These are phyloP conservation scores for Macrocybe gigantea DNA, from an alignment of 768 basidiomycete species.

Conservation along the genomic window DNA sequence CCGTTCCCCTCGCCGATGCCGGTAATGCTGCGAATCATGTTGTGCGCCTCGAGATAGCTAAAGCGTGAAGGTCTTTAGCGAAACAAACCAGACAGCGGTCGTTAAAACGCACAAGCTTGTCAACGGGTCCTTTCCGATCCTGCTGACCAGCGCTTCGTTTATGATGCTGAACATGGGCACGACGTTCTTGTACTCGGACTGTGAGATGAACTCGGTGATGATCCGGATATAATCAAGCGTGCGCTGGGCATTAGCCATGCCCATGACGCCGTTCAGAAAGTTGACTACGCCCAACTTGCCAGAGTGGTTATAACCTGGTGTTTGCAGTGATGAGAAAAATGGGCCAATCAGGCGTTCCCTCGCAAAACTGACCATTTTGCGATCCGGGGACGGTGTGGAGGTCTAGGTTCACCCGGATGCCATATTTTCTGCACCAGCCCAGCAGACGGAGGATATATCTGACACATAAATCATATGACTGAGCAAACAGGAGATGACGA, in stretches of 20 bases:
- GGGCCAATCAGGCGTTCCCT: neutral
- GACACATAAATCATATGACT: neutral
- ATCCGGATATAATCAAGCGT: slow-evolving; percentile 75
- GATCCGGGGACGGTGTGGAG: slow-evolving; percentile 76
- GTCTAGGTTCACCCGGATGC: slow-evolving; percentile 74
- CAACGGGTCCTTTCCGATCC: slow-evolving; percentile 52
- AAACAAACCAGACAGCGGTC: slow-evolving; percentile 15
- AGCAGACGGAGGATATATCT: slow-evolving; percentile 75
- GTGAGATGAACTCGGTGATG: slow-evolving; percentile 77
- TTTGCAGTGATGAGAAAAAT: neutral
- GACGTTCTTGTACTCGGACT: slow-evolving; percentile 65
- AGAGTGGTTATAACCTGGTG: slow-evolving; percentile 50
- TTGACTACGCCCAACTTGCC: slow-evolving; percentile 59
- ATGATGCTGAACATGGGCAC: slow-evolving; percentile 59
- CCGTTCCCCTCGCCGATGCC: slow-evolving; percentile 67
- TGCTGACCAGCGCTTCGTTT: slow-evolving; percentile 50
- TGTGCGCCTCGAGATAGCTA: slow-evolving; percentile 54
- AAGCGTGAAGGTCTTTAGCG: slow-evolving; percentile 23
- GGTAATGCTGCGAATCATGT: slow-evolving; percentile 66
- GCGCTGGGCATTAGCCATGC: slow-evolving; percentile 80
- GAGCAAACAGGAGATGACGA: neutral
- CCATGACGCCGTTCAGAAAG: slow-evolving; percentile 74
- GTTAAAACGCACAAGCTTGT: slow-evolving; percentile 52
- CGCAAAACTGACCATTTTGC: slow-evolving; percentile 49
- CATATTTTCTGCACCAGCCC: slow-evolving; percentile 82